Evolutionary conservation across 441 rosid genomes (phyloP), one percentile per base, ranked within the genome.

Genomic region (Sinapis alba): DNA sequence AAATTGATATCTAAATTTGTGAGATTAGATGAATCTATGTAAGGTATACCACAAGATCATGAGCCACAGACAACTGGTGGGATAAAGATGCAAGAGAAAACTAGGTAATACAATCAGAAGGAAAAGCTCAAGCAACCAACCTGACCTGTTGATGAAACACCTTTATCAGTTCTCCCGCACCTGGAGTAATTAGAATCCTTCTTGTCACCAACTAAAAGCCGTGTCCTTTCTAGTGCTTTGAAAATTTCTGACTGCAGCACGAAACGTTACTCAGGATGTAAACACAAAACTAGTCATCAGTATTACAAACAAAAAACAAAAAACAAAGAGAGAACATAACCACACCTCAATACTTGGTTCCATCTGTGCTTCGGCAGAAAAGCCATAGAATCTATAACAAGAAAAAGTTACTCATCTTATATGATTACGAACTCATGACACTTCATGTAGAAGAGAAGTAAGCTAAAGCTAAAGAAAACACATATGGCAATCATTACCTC

Each of bases 151-250:
- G 99, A 88, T 5, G 99, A 95, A 78, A 91, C 98, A 74, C 97
- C 99, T 79, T 76, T 92, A 83, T 92, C 98, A 15, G 98, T 95
- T 82, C 98, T 90, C 68, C 97, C 98, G 51, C 99, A 95, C 81
- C 99, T 86, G n/a, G 97, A 95, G 83, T 95, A 92, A 62, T 72
- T 85, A 66, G 83, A 82, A 43, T 87, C 87, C 84, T 90, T 91
- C 87, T 71, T 92, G 80, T 89, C 87, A 67, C 94, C 91, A 83
- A 87, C 82, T 65, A 89, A 83, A 72, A 95, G 99, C 73, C 86
- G 83, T 60, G 93, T 95, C 83, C 86, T 84, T 78, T 83, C 88
- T 28, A 91, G 82, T 64, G 94, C 97, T 80, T 86, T 80, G 43
- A 89, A 89, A 82, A 90, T 67, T 79, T 89, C 97, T 23, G 94